phyloP scores from a whole-genome alignment of 495 filamentous ascomycete genomes.

The Trichocladium uniseriatum region DNA sequence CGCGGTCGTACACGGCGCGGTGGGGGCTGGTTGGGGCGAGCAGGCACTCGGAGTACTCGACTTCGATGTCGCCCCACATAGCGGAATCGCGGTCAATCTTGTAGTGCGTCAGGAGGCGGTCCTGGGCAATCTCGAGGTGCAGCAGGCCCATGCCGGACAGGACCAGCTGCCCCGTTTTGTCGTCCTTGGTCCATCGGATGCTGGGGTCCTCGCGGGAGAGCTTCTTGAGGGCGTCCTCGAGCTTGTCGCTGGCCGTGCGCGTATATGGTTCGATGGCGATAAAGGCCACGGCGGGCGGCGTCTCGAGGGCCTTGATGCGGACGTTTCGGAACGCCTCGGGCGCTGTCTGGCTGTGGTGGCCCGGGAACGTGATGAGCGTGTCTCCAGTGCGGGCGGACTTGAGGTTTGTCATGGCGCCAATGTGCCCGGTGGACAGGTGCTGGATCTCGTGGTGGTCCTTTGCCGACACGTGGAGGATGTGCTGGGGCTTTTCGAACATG shows the following conservation, averaged over 20 bases:
- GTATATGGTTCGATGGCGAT: slow-evolving; percentile 82
- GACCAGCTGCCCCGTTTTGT: slow-evolving; percentile 87
- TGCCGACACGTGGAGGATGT: slow-evolving; percentile 86
- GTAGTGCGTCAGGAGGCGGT: slow-evolving; percentile 79
- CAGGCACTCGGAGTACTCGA: slow-evolving; percentile 82
- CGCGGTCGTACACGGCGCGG: slow-evolving; percentile 60
- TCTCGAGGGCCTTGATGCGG: slow-evolving; percentile 78
- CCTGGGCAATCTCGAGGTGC: slow-evolving; percentile 90
- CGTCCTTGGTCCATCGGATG: slow-evolving; percentile 72
- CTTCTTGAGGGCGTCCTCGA: slow-evolving; percentile 64
- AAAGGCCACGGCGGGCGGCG: slow-evolving; percentile 93
- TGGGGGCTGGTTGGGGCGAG: slow-evolving; percentile 43
- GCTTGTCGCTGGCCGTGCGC: slow-evolving; percentile 62
- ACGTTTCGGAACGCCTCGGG: slow-evolving; percentile 63
- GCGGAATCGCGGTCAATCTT: slow-evolving; percentile 62
- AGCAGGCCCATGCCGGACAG: slow-evolving; percentile 95
- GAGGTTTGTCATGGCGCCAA: slow-evolving; percentile 89
- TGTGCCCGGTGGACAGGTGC: slow-evolving; percentile 73
- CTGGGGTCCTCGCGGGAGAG: slow-evolving; percentile 90
- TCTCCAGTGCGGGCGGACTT: slow-evolving; percentile 89
- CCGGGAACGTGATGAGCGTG: slow-evolving; percentile 68
- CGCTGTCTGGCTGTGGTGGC: slow-evolving; percentile 27
- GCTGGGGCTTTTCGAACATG: slow-evolving; percentile 68
- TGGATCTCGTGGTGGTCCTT: slow-evolving; percentile 78
- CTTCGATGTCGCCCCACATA: slow-evolving; percentile 84